Evolutionary conservation across 164 flowering plant genomes (phyloP).

Genomic region (Pachysandra terminalis): DNA sequence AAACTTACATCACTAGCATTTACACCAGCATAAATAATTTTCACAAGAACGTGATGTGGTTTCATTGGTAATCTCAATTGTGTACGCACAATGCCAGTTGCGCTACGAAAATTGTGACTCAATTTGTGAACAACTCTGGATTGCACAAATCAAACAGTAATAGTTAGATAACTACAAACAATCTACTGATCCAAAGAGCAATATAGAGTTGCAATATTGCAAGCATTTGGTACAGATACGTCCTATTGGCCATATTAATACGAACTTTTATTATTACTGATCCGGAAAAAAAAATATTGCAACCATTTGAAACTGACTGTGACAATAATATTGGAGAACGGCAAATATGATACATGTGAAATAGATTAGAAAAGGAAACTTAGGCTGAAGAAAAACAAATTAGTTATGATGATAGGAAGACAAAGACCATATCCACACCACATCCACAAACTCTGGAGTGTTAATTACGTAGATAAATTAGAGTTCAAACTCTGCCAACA

Average conservation of each 20-base stretch:
- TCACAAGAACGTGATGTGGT: constrained; percentile 69
- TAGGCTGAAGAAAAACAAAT: too few relatives aligned
- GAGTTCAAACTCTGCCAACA: too few relatives aligned
- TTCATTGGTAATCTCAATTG: constrained; percentile 58
- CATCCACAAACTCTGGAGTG: too few relatives aligned
- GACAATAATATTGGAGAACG: too few relatives aligned
- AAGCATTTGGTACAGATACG: neutral
- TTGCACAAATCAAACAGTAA: constrained; percentile 15
- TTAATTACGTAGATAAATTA: too few relatives aligned
- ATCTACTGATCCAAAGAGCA: neutral
- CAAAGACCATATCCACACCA: neutral
- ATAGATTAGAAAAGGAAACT: neutral
- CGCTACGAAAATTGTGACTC: constrained; percentile 79
- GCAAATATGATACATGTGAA: neutral
- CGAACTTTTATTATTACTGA: too few relatives aligned
- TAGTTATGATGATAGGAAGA: neutral
- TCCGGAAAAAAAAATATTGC: too few relatives aligned
- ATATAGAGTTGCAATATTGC: neutral
- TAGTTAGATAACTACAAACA: neutral
- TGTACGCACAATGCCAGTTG: constrained; percentile 59
- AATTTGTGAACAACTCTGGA: constrained; percentile 80
- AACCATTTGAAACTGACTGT: neutral
- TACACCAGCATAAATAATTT: constrained; percentile 90
- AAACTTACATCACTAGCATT: constrained; percentile 98
- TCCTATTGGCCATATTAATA: too few relatives aligned